Evolutionary conservation across 441 rosid genomes (phyloP).

Genomic region (Breynia disticha): DNA sequence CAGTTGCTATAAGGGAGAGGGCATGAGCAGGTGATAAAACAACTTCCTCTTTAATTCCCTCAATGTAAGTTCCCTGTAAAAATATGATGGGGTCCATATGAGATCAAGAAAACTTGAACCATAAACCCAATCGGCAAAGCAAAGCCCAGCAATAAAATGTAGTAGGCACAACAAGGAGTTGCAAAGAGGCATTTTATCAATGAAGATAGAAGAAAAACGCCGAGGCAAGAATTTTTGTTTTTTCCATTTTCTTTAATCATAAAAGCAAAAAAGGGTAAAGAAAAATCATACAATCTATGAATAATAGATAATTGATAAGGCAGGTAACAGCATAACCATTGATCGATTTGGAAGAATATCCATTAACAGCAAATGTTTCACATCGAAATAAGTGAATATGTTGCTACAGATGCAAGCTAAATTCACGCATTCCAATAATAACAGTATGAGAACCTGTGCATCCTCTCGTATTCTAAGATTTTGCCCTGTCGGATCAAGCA

Average conservation of each 20-base stretch:
- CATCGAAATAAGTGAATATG: not conserved
- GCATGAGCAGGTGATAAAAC: constrained; percentile 73
- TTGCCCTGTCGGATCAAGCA: constrained; percentile 58
- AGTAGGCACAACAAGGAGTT: not conserved
- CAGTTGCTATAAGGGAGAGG: constrained; percentile 62
- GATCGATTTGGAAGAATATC: too few relatives aligned
- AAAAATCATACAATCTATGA: too few relatives aligned
- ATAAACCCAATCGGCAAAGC: not conserved
- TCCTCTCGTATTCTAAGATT: constrained; percentile 65
- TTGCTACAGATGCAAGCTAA: not conserved
- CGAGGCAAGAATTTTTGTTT: not conserved
- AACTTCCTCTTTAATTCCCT: constrained; percentile 67
- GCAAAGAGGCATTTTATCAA: not conserved
- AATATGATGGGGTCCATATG: not conserved
- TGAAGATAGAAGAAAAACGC: not conserved
- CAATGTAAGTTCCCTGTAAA: constrained; percentile 51
- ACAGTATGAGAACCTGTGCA: constrained; percentile 33
- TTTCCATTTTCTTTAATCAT: not conserved
- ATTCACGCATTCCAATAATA: not conserved
- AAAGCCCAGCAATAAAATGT: not conserved
- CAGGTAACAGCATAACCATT: too few relatives aligned
- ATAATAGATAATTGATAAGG: too few relatives aligned
- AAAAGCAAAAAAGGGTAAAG: too few relatives aligned
- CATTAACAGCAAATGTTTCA: not conserved
- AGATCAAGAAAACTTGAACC: not conserved